Percentiles rank a stretch among this genome's conserved stretches.
phyloP scores from a whole-genome alignment of 345 rosid species.

The thale cress (Arabidopsis thaliana) region DNA sequence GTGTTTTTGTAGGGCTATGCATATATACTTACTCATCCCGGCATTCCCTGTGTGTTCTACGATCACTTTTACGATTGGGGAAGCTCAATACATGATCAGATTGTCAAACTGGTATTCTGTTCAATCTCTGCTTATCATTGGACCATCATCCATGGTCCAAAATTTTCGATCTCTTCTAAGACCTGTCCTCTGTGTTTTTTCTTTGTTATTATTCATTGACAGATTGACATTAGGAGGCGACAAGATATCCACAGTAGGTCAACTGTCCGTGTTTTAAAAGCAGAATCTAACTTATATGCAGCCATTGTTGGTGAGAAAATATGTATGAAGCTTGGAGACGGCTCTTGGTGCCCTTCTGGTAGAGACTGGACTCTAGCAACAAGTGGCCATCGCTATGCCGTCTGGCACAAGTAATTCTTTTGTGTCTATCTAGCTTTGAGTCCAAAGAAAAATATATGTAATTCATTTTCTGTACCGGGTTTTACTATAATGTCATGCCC shows the following conservation, averaged over 20 bases:
- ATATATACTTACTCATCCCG: constrained; percentile 92
- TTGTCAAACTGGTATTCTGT: constrained; percentile 68
- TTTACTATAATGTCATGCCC: constrained; percentile 4
- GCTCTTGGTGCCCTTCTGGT: constrained; percentile 89
- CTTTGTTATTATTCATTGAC: constrained; percentile 2
- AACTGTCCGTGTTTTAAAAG: constrained; percentile 61
- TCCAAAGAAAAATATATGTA: not conserved
- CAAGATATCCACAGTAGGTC: constrained; percentile 76
- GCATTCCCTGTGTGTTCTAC: constrained; percentile 84
- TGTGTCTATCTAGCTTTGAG: not conserved
- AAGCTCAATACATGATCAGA: constrained; percentile 65
- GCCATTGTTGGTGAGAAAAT: constrained; percentile 79
- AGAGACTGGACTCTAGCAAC: constrained; percentile 80
- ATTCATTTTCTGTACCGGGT: not conserved
- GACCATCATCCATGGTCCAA: not conserved
- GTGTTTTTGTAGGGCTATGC: constrained; percentile 70
- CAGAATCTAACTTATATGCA: constrained; percentile 70
- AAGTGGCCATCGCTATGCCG: constrained; percentile 74
- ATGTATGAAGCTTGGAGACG: constrained; percentile 87
- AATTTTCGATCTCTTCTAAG: not conserved
- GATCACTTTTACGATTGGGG: constrained; percentile 91
- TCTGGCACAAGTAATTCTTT: constrained; percentile 67
- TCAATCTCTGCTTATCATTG: not conserved
- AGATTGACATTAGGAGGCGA: constrained; percentile 70
- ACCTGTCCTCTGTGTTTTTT: not conserved